phyloP scores from a whole-genome alignment of 345 rosid species.

The Bruguiera parviflora region DNA sequence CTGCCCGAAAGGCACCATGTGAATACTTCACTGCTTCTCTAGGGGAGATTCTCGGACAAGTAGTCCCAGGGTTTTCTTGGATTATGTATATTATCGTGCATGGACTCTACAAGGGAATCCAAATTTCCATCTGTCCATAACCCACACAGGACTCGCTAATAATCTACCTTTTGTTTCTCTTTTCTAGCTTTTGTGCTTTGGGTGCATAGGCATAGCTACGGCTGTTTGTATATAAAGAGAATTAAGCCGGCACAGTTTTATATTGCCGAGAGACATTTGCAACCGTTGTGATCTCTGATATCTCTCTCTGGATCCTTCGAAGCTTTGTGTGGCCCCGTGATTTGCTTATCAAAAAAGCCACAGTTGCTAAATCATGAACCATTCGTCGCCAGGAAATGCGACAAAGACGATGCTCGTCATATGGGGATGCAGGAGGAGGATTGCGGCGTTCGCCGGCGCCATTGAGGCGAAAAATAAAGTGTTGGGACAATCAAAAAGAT shows the following conservation, averaged over 20 bases:
- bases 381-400: neutral
- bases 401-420: constrained; percentile 10
- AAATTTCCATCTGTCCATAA: constrained; percentile 42
- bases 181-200: constrained; percentile 9
- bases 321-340: neutral
- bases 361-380: constrained; percentile 11
- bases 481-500: too few species aligned
- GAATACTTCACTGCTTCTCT: constrained; percentile 70
- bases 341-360: neutral
- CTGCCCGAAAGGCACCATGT: constrained; percentile 53
- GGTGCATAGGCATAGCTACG: constrained; percentile 36
- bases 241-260: constrained; percentile 32
- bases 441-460: too few species aligned
- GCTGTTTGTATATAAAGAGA: constrained; percentile 56
- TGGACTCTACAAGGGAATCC: constrained; percentile 26
- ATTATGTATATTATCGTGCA: constrained; percentile 35
- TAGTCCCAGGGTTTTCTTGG: constrained; percentile 27
- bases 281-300: neutral
- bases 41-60: constrained; percentile 50
- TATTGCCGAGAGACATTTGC: constrained; percentile 25
- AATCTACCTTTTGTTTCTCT: constrained; percentile 15
- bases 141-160: constrained; percentile 36
- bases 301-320: neutral
- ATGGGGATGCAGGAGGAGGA: neutral
- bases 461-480: too few species aligned